phyloP scores from a whole-genome alignment of 192 early-diverging fungal genomes.

The Coemansia sp. region DNA sequence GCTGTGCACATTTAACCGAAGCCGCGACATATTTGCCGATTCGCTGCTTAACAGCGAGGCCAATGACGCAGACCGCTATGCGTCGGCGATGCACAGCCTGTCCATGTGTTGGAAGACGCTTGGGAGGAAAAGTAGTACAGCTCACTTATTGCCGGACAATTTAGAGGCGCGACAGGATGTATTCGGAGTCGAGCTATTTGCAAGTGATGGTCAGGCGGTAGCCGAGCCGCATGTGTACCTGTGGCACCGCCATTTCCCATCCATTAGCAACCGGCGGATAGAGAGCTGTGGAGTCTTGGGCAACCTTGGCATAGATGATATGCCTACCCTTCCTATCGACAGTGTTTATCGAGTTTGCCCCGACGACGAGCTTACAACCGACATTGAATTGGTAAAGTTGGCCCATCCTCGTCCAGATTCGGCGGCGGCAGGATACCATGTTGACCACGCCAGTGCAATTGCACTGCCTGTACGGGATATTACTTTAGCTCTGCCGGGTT shows the following conservation, averaged over 20 bases:
- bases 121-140: neutral
- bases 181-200: conserved; percentile 19
- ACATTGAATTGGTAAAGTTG: neutral
- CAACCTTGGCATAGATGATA: neutral
- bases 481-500: neutral
- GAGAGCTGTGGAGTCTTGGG: neutral
- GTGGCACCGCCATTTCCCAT: conserved; percentile 32
- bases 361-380: neutral
- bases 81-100: conserved; percentile 12
- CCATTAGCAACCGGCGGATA: conserved; percentile 11
- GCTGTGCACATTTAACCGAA: conserved; percentile 13
- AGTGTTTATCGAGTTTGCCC: neutral
- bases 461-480: neutral
- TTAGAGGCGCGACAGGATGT: neutral
- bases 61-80: conserved; percentile 6
- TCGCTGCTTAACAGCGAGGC: neutral
- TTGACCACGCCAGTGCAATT: neutral
- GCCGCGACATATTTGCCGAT: conserved; percentile 3
- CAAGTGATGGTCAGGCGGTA: neutral
- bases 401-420: neutral
- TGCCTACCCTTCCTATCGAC: neutral
- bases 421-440: neutral
- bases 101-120: conserved; percentile 19
- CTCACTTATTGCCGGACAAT: neutral
- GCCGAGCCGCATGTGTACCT: conserved; percentile 21